Conservation (phyloP, 495 filamentous ascomycete species). For the Oleoguttula mirabilis region DNA sequence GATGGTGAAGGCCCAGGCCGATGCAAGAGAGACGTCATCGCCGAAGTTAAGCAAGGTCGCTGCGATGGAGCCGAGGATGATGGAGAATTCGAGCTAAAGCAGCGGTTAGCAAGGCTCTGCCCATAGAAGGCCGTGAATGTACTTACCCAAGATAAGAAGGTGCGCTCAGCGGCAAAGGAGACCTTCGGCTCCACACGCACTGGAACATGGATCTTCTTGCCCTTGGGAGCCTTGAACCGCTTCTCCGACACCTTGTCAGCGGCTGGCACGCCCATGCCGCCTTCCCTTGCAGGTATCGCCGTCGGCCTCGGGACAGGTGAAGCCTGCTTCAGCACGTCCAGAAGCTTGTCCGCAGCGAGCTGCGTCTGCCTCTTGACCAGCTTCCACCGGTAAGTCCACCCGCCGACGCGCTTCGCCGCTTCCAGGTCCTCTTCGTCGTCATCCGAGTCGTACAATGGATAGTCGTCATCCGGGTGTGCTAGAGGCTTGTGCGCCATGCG, state of each 20-base stretch:
- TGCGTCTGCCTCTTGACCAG: conserved; percentile 38
- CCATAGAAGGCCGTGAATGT: neutral
- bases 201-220: conserved; percentile 88
- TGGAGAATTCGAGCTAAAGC: conserved; percentile 67
- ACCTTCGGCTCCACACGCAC: conserved; percentile 96
- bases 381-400: conserved; percentile 54
- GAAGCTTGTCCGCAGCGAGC: conserved; percentile 32
- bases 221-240: conserved; percentile 75
- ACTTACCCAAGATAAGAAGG: conserved; percentile 82
- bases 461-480: conserved; percentile 43
- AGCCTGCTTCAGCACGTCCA: conserved; percentile 37
- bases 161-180: conserved; percentile 90
- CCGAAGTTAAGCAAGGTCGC: conserved; percentile 87
- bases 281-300: conserved; percentile 42
- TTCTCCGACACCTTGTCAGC: conserved; percentile 41
- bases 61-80: conserved; percentile 86
- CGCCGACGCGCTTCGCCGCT: conserved; percentile 59
- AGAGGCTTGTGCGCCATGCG: conserved; percentile 51
- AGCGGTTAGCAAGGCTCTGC: conserved; percentile 4
- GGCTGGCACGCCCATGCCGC: conserved; percentile 32
- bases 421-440: conserved; percentile 69
- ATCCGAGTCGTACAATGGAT: conserved; percentile 86
- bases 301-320: conserved; percentile 51
- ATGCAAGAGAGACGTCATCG: conserved; percentile 38
- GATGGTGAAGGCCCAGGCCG: conserved; percentile 69